Conservation (phyloP, 202 grass and related monocot species). For the Elaeis oleifera region DNA sequence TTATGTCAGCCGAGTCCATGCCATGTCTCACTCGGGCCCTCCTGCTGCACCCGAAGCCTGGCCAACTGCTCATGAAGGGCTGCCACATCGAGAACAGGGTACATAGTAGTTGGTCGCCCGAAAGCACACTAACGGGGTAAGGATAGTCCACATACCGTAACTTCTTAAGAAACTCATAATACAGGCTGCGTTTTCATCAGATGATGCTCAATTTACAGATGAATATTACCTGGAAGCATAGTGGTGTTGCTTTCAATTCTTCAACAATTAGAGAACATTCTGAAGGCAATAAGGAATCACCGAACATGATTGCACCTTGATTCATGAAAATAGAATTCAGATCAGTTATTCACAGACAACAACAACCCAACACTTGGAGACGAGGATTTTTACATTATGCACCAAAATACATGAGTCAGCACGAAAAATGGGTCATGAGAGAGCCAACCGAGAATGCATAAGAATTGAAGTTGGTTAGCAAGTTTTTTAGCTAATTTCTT, state of each 20-base stretch:
- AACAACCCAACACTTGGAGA: too few species aligned
- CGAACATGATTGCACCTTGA: conserved; percentile 94
- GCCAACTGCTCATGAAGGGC: conserved; percentile 41
- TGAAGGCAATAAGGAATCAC: conserved; percentile 68
- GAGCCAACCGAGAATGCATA: too few species aligned
- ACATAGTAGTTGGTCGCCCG: conserved; percentile 67
- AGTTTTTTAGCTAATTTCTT: too few species aligned
- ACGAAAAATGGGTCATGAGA: too few species aligned
- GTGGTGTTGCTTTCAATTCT: conserved; percentile 83
- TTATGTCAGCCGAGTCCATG: conserved; percentile 45
- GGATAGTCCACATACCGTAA: too few species aligned
- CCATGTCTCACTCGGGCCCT: conserved; percentile 31
- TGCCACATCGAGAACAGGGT: conserved; percentile 49
- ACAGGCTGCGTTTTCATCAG: too few species aligned
- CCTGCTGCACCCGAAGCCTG: conserved; percentile 36
- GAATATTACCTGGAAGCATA: conserved; percentile 68
- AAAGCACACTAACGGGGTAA: conserved; percentile 59
- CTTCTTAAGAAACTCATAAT: too few species aligned
- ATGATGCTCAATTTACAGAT: too few species aligned
- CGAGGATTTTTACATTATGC: too few species aligned
- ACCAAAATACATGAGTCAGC: too few species aligned
- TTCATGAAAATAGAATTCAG: conserved; percentile 10
- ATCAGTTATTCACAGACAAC: too few species aligned
- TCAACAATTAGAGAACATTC: conserved; percentile 86
- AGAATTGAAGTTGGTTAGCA: too few species aligned